Conservation (phyloP, 2,329 filamentous ascomycete genomes). For the Graphiopsis chlorocephala region DNA sequence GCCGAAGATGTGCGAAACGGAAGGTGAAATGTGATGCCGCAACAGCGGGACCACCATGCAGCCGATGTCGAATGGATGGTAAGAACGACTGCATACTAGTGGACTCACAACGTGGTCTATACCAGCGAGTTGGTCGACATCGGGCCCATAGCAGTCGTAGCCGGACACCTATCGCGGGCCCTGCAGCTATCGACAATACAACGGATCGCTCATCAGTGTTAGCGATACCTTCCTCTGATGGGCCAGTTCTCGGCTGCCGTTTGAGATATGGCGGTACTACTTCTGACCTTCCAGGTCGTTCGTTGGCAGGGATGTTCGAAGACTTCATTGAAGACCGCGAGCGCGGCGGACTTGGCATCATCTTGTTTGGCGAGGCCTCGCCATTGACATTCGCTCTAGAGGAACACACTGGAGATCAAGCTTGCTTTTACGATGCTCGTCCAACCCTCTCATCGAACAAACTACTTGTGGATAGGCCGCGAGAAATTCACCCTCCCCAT, state of each 20-base stretch:
- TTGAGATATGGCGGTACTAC: neutral
- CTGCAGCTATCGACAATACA: neutral
- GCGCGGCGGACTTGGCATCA: slow-evolving; percentile 1
- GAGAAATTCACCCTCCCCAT: slow-evolving; percentile 4
- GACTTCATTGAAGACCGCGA: slow-evolving; percentile 4
- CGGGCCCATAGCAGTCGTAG: neutral
- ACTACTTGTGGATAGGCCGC: neutral
- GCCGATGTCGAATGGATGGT: slow-evolving; percentile 7
- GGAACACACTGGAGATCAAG: slow-evolving; percentile 5
- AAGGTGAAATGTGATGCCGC: slow-evolving; percentile 12
- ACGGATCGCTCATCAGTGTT: neutral
- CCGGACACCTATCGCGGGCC: neutral
- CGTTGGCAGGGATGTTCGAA: slow-evolving; percentile 3
- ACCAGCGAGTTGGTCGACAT: neutral
- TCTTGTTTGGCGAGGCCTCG: slow-evolving; percentile 4
- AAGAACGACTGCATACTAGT: neutral
- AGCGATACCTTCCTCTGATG: neutral
- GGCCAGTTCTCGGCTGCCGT: neutral
- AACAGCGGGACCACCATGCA: neutral
- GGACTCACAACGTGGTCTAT: neutral
- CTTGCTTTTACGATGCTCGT: slow-evolving; percentile 9
- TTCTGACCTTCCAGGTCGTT: neutral
- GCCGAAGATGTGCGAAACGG: slow-evolving; percentile 3
- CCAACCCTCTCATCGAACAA: slow-evolving; percentile 3
- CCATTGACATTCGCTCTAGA: slow-evolving; percentile 6